A percentile compares a stretch with the other conserved stretches of the same genome.
phyloP scores from a whole-genome alignment of 2,329 filamentous ascomycete genomes.

The Fusarium euwallaceae region DNA sequence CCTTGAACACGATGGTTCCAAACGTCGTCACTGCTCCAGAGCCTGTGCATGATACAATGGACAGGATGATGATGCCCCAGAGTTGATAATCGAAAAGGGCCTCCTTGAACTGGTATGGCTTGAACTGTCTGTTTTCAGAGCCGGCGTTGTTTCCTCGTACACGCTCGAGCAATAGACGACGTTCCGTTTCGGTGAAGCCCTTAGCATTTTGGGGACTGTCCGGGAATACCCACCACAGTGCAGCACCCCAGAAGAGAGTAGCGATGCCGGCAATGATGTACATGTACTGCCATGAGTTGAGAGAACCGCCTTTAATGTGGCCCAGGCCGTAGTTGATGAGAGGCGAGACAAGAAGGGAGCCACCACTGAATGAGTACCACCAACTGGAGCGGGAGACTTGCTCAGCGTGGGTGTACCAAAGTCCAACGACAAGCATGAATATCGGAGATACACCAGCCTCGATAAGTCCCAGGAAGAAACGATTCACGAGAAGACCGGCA shows the following conservation, averaged over 20 bases:
- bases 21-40: conserved; percentile 49
- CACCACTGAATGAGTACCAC: conserved; percentile 56
- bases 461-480: conserved; percentile 55
- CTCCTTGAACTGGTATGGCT: conserved; percentile 45
- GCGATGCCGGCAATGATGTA: conserved; percentile 52
- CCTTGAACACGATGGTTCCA: conserved; percentile 51
- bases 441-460: conserved; percentile 51
- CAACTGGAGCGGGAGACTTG: conserved; percentile 53
- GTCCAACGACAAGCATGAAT: conserved; percentile 54
- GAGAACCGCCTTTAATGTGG: conserved; percentile 44
- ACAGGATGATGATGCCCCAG: conserved; percentile 48
- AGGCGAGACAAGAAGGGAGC: conserved; percentile 51
- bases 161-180: conserved; percentile 43
- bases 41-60: conserved; percentile 48
- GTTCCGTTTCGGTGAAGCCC: conserved; percentile 48
- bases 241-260: conserved; percentile 45
- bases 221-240: conserved; percentile 47
- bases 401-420: conserved; percentile 56
- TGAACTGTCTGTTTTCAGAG: conserved; percentile 44
- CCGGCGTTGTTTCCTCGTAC: conserved; percentile 48
- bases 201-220: conserved; percentile 48
- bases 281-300: conserved; percentile 52
- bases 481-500: conserved; percentile 49
- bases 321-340: conserved; percentile 53
- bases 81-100: conserved; percentile 47